phyloP scores from a whole-genome alignment of 495 filamentous ascomycete genomes.

The Beverwykella pulmonaria region DNA sequence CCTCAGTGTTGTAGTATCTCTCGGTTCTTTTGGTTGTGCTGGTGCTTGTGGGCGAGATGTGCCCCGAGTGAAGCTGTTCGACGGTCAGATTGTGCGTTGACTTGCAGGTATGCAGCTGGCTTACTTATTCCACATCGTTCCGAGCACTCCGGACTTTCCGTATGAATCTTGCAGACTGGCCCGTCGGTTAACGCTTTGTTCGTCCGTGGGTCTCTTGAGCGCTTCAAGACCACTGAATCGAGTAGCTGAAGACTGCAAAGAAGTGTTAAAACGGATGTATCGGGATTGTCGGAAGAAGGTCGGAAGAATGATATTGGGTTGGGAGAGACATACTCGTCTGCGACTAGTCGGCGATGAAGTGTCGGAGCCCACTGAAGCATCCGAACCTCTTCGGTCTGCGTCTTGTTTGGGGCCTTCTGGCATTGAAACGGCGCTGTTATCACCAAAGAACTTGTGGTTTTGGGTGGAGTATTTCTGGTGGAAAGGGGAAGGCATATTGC shows the following conservation, averaged over 20 bases:
- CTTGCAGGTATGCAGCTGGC: neutral
- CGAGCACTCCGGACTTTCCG: conserved; percentile 26
- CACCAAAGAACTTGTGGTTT: conserved; percentile 27
- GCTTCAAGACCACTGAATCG: conserved; percentile 31
- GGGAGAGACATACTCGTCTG: conserved; percentile 21
- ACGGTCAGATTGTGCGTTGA: conserved; percentile 47
- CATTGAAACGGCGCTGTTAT: conserved; percentile 15
- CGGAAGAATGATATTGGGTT: neutral
- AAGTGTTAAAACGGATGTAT: neutral
- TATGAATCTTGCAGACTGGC: conserved; percentile 23
- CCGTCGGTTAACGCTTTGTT: conserved; percentile 12
- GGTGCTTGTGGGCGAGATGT: neutral
- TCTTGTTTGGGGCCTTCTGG: conserved; percentile 27
- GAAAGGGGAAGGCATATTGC: conserved; percentile 37
- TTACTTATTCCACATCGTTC: conserved; percentile 35
- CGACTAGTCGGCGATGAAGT: conserved; percentile 21
- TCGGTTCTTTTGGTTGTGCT: conserved; percentile 8
- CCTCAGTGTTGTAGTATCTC: conserved; percentile 27
- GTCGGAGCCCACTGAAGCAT: conserved; percentile 14
- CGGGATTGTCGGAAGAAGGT: neutral
- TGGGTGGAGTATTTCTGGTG: conserved; percentile 40
- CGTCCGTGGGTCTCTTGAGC: conserved; percentile 25
- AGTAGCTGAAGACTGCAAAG: conserved; percentile 24
- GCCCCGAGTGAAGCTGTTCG: conserved; percentile 27
- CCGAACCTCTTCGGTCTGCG: conserved; percentile 21